Conservation (phyloP, 345 rosid genomes). For the Brassica rapa region DNA sequence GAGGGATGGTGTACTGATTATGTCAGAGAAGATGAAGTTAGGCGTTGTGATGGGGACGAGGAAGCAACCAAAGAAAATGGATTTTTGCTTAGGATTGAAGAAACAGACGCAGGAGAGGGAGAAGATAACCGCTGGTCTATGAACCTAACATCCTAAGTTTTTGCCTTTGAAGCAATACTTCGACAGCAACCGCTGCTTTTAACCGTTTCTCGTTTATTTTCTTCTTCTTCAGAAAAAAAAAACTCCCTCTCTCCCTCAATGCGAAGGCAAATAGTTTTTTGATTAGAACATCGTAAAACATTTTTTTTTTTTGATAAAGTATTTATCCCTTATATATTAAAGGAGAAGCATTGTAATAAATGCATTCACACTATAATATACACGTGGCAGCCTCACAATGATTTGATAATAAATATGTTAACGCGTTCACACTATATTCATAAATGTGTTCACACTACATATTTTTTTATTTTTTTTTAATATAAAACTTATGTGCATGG, state of each 20-base stretch:
- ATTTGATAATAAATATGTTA: too few relatives aligned
- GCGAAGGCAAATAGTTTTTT: neutral
- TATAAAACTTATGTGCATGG: too few relatives aligned
- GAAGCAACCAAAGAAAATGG: conserved; percentile 49
- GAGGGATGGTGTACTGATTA: conserved; percentile 38
- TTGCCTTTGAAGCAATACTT: conserved; percentile 35
- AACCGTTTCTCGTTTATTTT: conserved; percentile 17
- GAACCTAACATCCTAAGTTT: conserved; percentile 53
- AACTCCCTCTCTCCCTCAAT: neutral
- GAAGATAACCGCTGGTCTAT: conserved; percentile 65
- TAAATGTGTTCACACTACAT: too few relatives aligned
- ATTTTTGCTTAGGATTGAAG: conserved; percentile 64
- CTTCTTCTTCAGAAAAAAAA: neutral
- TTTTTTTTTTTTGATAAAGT: neutral
- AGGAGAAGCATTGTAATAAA: too few relatives aligned
- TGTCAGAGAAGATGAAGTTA: conserved; percentile 68
- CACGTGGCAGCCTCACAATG: too few relatives aligned
- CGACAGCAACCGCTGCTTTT: conserved; percentile 35
- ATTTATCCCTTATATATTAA: too few relatives aligned
- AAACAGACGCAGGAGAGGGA: conserved; percentile 29
- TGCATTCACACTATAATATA: too few relatives aligned
- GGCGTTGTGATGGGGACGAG: conserved; percentile 81
- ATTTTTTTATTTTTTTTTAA: too few relatives aligned
- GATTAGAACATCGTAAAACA: neutral
- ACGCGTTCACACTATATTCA: too few relatives aligned